These are phyloP conservation scores for Pistacia vera DNA, from an alignment of 345 rosid species.

Conservation along the genomic window DNA sequence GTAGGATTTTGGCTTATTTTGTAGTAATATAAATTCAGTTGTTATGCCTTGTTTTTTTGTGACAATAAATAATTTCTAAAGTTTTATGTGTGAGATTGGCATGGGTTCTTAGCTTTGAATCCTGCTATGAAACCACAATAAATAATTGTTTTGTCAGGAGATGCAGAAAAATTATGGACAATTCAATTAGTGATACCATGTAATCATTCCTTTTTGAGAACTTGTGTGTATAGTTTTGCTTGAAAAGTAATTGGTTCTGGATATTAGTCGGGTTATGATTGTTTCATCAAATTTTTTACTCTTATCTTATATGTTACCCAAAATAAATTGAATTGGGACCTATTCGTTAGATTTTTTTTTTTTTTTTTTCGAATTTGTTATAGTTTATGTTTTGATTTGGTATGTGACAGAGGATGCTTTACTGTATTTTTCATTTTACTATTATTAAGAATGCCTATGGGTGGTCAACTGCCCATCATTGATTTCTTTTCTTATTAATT, in stretches of 20 bases:
- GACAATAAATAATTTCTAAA: not conserved
- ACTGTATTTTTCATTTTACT: not conserved
- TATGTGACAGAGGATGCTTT: not conserved
- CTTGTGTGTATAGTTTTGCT: not conserved
- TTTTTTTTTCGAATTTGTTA: no score
- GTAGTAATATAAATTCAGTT: not conserved
- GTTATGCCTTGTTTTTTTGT: not conserved
- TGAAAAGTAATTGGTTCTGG: not conserved
- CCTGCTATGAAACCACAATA: not conserved
- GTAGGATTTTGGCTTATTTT: not conserved
- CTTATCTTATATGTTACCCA: not conserved
- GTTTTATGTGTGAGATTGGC: not conserved
- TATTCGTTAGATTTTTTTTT: not conserved
- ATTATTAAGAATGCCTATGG: not conserved
- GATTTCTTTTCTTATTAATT: not conserved
- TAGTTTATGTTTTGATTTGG: not conserved
- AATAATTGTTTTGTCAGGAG: not conserved
- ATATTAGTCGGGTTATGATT: not conserved
- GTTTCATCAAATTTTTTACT: not conserved
- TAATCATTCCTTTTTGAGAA: not conserved
- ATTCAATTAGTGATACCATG: not conserved
- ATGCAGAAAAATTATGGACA: not conserved
- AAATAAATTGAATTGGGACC: not conserved
- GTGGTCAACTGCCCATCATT: not conserved
- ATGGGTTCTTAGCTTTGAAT: constrained; percentile 5